Evolutionary conservation across 306 rosid genomes (phyloP), one percentile per base, ranked within the genome.

Genomic region (Malus fusca): DNA sequence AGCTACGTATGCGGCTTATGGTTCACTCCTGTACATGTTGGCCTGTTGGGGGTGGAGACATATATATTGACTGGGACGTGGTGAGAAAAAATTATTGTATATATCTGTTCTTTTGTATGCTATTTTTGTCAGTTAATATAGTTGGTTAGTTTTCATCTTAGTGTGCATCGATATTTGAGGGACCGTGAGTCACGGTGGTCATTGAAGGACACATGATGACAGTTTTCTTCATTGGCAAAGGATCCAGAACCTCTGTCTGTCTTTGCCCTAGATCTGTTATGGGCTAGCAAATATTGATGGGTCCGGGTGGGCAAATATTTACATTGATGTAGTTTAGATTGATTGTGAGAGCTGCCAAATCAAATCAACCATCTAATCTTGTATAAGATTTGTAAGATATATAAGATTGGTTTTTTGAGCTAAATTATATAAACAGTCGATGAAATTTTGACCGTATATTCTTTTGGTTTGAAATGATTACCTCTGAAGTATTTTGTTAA

Each of bases 1-100:
- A 67, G 96, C 96, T 87, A 89, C 96, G 97, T 92, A 79, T 73
- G 79, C 28, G 9, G 82, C 42, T 84, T 84, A 58, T 65, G 40
- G 40, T 80, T 92, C 97, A 92, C 90, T 73, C 82, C 81, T 78
- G 81, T 65, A 56, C 43, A 42, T 19, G 69, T 65, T 65, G 76
- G 66, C 58, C 31, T 25, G 79, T 79, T 79, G 75, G 81, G 78
- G 80, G 42, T 68, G 60, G 82, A 79, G 86, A 78, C 82, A 30
- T 58, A 56, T n/a, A 22, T 11, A 4, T 40, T 35, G 93, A 86
- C 23, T 11, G 67, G 62, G 96, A 88, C 88, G n/a, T 30, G 48
- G 66, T 76, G 59, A 19, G 17, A 35, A 31, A 73, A 80, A 80
- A 77, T 71, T 37, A 75, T 78, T 44, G 25, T n/a, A 22, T 63